phyloP scores from a whole-genome alignment of 2,329 filamentous ascomycete genomes.

The Arthroderma uncinatum region DNA sequence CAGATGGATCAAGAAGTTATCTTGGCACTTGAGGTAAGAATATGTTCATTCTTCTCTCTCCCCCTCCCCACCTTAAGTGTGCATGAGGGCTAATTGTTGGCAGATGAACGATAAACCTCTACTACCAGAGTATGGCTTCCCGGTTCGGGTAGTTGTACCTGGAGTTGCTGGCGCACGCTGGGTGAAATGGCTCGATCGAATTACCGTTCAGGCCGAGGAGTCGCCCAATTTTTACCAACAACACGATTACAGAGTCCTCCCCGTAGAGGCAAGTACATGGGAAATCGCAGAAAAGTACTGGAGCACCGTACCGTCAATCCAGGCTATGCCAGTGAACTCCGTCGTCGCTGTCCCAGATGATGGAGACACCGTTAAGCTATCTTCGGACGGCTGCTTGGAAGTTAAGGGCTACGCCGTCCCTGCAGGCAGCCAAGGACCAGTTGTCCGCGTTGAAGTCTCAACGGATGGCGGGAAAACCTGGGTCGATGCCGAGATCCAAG shows the following conservation, averaged over 20 bases:
- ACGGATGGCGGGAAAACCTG: constrained; percentile 41
- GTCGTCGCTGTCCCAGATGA: constrained; percentile 41
- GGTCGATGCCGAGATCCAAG: constrained; percentile 36
- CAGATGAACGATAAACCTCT: constrained; percentile 43
- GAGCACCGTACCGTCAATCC: constrained; percentile 40
- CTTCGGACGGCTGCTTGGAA: constrained; percentile 35
- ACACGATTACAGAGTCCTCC: constrained; percentile 49
- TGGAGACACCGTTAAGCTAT: constrained; percentile 33
- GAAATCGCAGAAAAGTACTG: constrained; percentile 44
- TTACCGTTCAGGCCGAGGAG: constrained; percentile 42
- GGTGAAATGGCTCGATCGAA: constrained; percentile 47
- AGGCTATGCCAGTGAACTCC: constrained; percentile 48
- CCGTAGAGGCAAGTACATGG: constrained; percentile 39
- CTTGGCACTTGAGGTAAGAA: constrained; percentile 37
- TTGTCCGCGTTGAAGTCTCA: constrained; percentile 44
- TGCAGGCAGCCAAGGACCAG: constrained; percentile 42
- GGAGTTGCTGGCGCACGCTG: constrained; percentile 44
- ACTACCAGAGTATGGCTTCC: constrained; percentile 41
- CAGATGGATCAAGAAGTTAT: constrained; percentile 36
- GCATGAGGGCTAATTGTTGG: neutral
- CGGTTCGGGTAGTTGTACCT: constrained; percentile 42
- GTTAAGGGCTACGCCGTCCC: constrained; percentile 48
- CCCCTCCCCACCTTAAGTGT: neutral
- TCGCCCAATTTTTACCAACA: constrained; percentile 48
- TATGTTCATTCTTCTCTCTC: no score